Conservation (phyloP, 108 stramenopile genomes). For the Asterionellopsis glacialis region DNA sequence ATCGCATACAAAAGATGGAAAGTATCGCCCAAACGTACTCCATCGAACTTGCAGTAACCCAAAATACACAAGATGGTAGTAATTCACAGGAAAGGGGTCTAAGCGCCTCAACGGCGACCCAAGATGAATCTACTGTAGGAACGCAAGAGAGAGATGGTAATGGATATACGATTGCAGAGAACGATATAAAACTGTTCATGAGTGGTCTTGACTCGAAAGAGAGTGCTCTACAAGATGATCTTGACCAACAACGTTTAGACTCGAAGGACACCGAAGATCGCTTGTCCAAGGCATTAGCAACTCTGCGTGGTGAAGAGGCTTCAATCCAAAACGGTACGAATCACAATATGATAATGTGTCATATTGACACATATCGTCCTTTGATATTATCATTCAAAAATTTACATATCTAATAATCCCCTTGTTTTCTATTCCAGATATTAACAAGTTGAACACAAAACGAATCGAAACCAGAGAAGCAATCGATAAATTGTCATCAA, state of each 20-base stretch:
- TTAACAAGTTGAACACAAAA: background rate
- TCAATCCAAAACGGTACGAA: slow-evolving; percentile 47
- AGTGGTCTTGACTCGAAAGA: slow-evolving; percentile 39
- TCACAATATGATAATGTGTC: too few species aligned
- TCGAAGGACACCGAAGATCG: slow-evolving; percentile 45
- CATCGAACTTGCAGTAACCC: slow-evolving; percentile 39
- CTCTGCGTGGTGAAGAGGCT: slow-evolving; percentile 48
- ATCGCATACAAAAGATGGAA: slow-evolving; percentile 68
- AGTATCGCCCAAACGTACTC: slow-evolving; percentile 44
- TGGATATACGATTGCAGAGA: slow-evolving; percentile 28
- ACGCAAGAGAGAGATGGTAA: slow-evolving; percentile 38
- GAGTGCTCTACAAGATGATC: slow-evolving; percentile 24
- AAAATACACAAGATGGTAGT: slow-evolving; percentile 17
- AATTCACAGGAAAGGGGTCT: background rate
- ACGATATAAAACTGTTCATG: slow-evolving; percentile 66
- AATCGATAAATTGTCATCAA: background rate
- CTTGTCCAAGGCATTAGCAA: slow-evolving; percentile 49
- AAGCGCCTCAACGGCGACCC: background rate
- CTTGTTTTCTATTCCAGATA: background rate
- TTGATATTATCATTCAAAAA: background rate
- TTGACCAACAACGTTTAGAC: slow-evolving; percentile 29
- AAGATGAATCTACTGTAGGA: slow-evolving; percentile 1
- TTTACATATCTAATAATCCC: too few species aligned
- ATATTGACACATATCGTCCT: background rate
- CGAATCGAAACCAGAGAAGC: background rate